Evolutionary conservation across 805 yeast genomes (phyloP).

Genomic region (Saccharomycopsis synnaedendra): DNA sequence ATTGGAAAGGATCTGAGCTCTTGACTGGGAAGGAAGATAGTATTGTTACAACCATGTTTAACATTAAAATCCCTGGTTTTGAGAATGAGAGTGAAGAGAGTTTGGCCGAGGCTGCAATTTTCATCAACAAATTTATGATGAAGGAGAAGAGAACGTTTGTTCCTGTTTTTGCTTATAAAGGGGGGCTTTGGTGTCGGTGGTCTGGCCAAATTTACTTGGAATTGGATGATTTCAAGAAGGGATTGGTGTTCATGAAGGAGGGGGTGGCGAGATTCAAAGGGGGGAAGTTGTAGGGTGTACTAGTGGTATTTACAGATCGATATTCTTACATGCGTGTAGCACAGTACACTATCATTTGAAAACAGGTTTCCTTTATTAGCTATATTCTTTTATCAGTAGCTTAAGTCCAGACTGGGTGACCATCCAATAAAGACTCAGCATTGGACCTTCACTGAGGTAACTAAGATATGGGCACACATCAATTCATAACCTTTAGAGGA

Average conservation of each 20-base stretch:
- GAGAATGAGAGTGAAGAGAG: not conserved
- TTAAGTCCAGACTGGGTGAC: no score
- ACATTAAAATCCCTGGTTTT: slow-evolving; percentile 9
- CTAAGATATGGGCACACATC: no score
- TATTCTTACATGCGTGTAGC: no score
- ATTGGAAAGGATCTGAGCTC: slow-evolving; percentile 16
- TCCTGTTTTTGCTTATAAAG: slow-evolving; percentile 34
- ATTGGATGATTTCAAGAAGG: slow-evolving; percentile 31
- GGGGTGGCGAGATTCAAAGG: not conserved
- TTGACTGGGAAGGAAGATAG: slow-evolving; percentile 4
- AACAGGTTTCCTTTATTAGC: no score
- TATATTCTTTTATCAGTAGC: not conserved
- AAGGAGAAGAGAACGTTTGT: slow-evolving; percentile 33
- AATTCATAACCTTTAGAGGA: no score
- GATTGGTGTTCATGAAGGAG: slow-evolving; percentile 9
- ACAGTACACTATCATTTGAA: no score
- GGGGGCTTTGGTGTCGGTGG: slow-evolving; percentile 34
- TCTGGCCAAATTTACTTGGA: slow-evolving; percentile 54
- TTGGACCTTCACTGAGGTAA: no score
- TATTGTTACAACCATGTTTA: slow-evolving; percentile 15
- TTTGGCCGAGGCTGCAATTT: not conserved
- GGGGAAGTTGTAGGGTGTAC: no score
- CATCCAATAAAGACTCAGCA: no score
- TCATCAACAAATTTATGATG: slow-evolving; percentile 16
- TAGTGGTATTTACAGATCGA: no score